Evolutionary conservation across 2,329 filamentous ascomycete species (phyloP).

Genomic region (Colletotrichum siamense): DNA sequence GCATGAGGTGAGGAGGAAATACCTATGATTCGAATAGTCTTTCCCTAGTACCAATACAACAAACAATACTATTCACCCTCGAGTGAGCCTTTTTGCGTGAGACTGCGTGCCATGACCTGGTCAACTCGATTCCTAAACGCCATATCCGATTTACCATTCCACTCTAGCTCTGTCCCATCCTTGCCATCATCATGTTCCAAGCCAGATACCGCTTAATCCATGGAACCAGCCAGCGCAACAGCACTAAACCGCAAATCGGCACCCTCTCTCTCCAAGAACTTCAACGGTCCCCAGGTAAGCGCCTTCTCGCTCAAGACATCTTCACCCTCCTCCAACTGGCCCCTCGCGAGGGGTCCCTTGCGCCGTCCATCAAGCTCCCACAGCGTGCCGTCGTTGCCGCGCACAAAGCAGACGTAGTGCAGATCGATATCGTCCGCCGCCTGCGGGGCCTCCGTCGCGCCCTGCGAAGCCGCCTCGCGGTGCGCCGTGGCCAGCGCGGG

Average conservation of each 20-base stretch:
- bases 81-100: not conserved
- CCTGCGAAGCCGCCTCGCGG: conserved; percentile 74
- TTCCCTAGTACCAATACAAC: not conserved
- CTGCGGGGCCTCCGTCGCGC: conserved; percentile 79
- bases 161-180: not conserved
- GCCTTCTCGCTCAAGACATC: conserved; percentile 80
- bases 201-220: conserved; percentile 44
- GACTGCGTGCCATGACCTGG: not conserved
- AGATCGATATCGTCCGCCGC: conserved; percentile 86
- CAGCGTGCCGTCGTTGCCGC: conserved; percentile 66
- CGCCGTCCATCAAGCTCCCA: conserved; percentile 67
- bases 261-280: conserved; percentile 61
- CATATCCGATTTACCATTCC: not conserved
- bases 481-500: conserved; percentile 80
- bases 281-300: conserved; percentile 69
- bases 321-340: conserved; percentile 62
- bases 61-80: not conserved
- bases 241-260: conserved; percentile 65
- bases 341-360: conserved; percentile 63
- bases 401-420: conserved; percentile 96
- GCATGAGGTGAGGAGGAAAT: not conserved
- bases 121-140: not conserved
- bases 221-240: conserved; percentile 57
- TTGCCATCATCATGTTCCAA: not conserved
- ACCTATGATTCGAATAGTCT: conserved; percentile 1